phyloP scores from a whole-genome alignment of 2,329 filamentous ascomycete genomes.

The Neurospora crassa region DNA sequence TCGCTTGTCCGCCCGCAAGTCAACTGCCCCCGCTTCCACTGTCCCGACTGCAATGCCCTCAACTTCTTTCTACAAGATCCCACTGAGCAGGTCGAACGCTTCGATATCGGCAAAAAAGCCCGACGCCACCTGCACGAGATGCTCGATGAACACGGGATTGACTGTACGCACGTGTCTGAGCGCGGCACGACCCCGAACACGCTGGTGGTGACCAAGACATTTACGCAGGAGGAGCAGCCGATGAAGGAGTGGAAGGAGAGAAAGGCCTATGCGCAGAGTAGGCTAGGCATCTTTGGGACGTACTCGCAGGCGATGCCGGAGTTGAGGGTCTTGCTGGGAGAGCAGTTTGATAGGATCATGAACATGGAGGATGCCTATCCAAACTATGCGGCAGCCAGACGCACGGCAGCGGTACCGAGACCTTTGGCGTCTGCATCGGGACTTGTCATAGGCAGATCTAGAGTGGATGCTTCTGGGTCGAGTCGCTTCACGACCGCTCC shows the following conservation, averaged over 20 bases:
- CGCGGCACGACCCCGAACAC: neutral
- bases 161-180: neutral
- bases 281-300: neutral
- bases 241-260: neutral
- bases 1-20: neutral
- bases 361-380: neutral
- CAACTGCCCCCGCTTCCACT: neutral
- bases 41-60: neutral
- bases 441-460: neutral
- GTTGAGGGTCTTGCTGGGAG: neutral
- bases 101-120: neutral
- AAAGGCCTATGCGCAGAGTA: neutral
- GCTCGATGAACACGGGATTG: neutral
- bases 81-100: neutral
- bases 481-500: neutral
- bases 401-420: neutral
- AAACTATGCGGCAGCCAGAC: neutral
- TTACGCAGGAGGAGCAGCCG: neutral
- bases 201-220: neutral
- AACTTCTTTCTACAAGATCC: neutral
- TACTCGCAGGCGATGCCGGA: neutral
- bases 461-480: neutral
- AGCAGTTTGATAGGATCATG: neutral
- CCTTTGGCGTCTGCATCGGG: neutral
- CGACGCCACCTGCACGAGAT: neutral